Evolutionary conservation across 2,329 filamentous ascomycete species (phyloP).

Genomic region (Aspergillus luchuensis): DNA sequence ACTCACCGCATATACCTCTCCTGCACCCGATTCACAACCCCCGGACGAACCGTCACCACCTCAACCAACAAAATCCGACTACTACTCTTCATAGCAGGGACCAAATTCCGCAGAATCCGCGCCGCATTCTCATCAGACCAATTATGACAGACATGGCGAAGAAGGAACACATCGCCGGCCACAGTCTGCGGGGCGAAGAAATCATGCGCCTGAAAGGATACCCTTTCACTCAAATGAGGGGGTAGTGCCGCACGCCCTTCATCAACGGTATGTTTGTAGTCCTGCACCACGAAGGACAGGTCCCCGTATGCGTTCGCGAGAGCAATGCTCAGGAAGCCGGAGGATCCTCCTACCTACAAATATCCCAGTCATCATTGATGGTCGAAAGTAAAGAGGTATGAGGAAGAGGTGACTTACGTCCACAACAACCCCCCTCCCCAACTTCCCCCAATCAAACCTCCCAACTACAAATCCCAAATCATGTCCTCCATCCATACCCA

Average conservation of each 20-base stretch:
- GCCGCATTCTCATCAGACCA: slow-evolving; percentile 13
- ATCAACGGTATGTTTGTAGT: slow-evolving; percentile 9
- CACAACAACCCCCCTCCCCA: slow-evolving; percentile 11
- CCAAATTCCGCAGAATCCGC: slow-evolving; percentile 8
- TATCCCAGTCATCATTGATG: background rate
- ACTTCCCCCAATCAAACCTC: slow-evolving; percentile 12
- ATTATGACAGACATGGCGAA: slow-evolving; percentile 18
- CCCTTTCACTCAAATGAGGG: background rate
- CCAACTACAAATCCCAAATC: slow-evolving; percentile 1
- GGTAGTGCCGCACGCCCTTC: background rate
- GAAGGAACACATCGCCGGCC: slow-evolving; percentile 12
- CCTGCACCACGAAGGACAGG: slow-evolving; percentile 13
- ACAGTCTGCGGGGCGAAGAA: slow-evolving; percentile 7
- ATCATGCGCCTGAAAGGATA: slow-evolving; percentile 6
- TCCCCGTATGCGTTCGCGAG: slow-evolving; percentile 8
- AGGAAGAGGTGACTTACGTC: slow-evolving; percentile 7
- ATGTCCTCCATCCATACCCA: slow-evolving; percentile 1
- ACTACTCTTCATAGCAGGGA: slow-evolving; percentile 10
- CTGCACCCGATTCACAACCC: background rate
- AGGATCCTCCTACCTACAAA: slow-evolving; percentile 13
- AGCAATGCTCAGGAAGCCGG: slow-evolving; percentile 6
- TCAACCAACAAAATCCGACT: slow-evolving; percentile 5
- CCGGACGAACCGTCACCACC: background rate
- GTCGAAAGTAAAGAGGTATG: background rate
- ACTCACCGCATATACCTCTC: slow-evolving; percentile 2